Evolutionary conservation across 805 yeast species (phyloP).

Genomic region (Lachancea thermotolerans): DNA sequence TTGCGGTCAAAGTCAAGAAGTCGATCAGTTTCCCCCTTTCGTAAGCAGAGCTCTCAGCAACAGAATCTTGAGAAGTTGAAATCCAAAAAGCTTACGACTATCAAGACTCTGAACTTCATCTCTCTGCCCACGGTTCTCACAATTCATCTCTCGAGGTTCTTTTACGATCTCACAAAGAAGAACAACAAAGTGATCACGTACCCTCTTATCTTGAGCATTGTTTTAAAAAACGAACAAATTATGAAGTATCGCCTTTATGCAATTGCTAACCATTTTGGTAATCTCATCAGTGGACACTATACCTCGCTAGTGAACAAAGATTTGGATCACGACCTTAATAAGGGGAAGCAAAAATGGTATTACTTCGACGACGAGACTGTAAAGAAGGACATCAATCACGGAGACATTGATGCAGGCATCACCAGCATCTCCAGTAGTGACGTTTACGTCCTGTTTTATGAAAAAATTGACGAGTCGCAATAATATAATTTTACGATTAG

Average conservation of each 20-base stretch:
- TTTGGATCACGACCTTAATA: slow-evolving; percentile 31
- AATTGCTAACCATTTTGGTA: slow-evolving; percentile 65
- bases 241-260: slow-evolving; percentile 50
- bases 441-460: slow-evolving; percentile 67
- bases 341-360: slow-evolving; percentile 51
- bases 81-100: slow-evolving; percentile 35
- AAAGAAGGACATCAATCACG: slow-evolving; percentile 40
- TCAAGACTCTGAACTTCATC: slow-evolving; percentile 68
- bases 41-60: slow-evolving; percentile 10
- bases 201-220: slow-evolving; percentile 48
- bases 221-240: slow-evolving; percentile 31
- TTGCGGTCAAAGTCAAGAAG: slow-evolving; percentile 22
- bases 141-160: slow-evolving; percentile 79
- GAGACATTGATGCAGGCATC: slow-evolving; percentile 35
- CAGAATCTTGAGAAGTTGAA: slow-evolving; percentile 8
- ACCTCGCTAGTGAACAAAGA: slow-evolving; percentile 55
- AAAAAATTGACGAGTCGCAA: slow-evolving; percentile 23
- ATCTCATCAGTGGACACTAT: slow-evolving; percentile 68
- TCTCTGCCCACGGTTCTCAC: slow-evolving; percentile 74
- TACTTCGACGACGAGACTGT: slow-evolving; percentile 67
- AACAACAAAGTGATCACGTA: slow-evolving; percentile 45
- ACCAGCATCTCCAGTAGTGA: slow-evolving; percentile 44
- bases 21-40: slow-evolving; percentile 29
- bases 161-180: slow-evolving; percentile 47
- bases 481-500: too few relatives aligned